phyloP scores from a whole-genome alignment of 169 alveolate species.

The Cytauxzoon felis region DNA sequence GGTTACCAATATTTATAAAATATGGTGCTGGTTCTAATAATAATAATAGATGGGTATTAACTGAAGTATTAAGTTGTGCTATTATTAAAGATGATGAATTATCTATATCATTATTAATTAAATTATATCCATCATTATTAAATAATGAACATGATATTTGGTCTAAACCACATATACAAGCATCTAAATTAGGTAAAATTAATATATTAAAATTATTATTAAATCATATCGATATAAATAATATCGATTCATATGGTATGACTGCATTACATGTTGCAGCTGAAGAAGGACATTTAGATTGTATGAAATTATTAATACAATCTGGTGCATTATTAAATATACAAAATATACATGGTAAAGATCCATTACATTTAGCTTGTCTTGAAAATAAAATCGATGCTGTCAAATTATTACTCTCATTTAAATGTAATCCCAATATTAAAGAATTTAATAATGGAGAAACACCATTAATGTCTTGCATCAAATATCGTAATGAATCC shows the following conservation, averaged over 20 bases:
- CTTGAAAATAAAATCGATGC: slow-evolving; percentile 64
- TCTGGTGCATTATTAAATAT: slow-evolving; percentile 62
- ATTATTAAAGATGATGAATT: slow-evolving; percentile 71
- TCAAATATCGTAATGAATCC: slow-evolving; percentile 76
- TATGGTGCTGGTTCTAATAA: slow-evolving; percentile 81
- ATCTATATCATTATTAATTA: slow-evolving; percentile 67
- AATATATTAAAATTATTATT: slow-evolving; percentile 58
- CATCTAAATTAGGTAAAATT: slow-evolving; percentile 61
- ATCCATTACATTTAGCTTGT: slow-evolving; percentile 72
- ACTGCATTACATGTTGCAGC: slow-evolving; percentile 79
- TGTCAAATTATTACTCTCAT: slow-evolving; percentile 38
- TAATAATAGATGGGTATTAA: slow-evolving; percentile 74
- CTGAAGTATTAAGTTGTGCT: slow-evolving; percentile 77
- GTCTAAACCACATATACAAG: slow-evolving; percentile 82
- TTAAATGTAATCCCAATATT: slow-evolving; percentile 56
- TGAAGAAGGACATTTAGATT: slow-evolving; percentile 76
- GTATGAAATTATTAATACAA: slow-evolving; percentile 59
- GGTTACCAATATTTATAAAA: slow-evolving; percentile 78
- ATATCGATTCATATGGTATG: slow-evolving; percentile 35
- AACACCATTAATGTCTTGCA: slow-evolving; percentile 80
- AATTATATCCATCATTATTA: slow-evolving; percentile 76
- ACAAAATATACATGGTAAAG: slow-evolving; percentile 64
- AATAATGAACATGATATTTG: slow-evolving; percentile 77
- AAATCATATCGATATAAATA: slow-evolving; percentile 41
- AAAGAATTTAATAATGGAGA: slow-evolving; percentile 76